These are phyloP conservation scores for Daldinia eschscholtzii DNA, from an alignment of 2,329 filamentous ascomycete species.

Conservation along the genomic window DNA sequence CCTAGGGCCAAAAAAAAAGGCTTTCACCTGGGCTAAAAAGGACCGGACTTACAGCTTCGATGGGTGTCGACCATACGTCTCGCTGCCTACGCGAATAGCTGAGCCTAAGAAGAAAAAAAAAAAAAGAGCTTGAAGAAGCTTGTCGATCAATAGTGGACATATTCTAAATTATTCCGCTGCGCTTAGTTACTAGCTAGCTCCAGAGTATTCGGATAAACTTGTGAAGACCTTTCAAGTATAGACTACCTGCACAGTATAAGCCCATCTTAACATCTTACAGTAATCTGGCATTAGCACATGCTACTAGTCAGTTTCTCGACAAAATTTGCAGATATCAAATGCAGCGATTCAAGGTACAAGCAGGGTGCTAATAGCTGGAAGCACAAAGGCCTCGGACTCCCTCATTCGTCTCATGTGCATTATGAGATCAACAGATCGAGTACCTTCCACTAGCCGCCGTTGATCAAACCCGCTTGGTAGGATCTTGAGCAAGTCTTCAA, in stretches of 20 bases:
- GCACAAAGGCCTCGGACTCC: conserved; percentile 27
- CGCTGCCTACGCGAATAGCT: conserved; percentile 25
- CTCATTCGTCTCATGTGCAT: conserved; percentile 41
- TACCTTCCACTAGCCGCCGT: conserved; percentile 43
- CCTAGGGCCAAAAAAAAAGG: conserved; percentile 24
- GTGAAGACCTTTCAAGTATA: neutral
- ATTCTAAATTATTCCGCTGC: conserved; percentile 34
- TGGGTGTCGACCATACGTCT: conserved; percentile 29
- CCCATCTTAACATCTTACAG: conserved; percentile 22
- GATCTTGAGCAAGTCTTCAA: conserved; percentile 39
- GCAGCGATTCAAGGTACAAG: conserved; percentile 16
- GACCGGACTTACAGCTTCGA: conserved; percentile 42
- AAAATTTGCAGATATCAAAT: conserved; percentile 24
- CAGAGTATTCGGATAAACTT: conserved; percentile 11
- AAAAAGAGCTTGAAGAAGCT: conserved; percentile 33
- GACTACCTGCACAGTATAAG: conserved; percentile 34
- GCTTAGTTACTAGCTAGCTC: conserved; percentile 29
- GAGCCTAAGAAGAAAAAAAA: neutral
- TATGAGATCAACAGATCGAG: conserved; percentile 45
- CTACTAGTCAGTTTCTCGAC: conserved; percentile 25
- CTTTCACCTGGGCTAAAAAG: conserved; percentile 44
- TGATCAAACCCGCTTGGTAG: conserved; percentile 46
- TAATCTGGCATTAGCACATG: conserved; percentile 18
- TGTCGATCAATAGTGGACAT: conserved; percentile 36
- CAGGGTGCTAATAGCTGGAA: conserved; percentile 23